Evolutionary conservation across 2,329 filamentous ascomycete genomes (phyloP).

Genomic region (Dothistroma septosporum): DNA sequence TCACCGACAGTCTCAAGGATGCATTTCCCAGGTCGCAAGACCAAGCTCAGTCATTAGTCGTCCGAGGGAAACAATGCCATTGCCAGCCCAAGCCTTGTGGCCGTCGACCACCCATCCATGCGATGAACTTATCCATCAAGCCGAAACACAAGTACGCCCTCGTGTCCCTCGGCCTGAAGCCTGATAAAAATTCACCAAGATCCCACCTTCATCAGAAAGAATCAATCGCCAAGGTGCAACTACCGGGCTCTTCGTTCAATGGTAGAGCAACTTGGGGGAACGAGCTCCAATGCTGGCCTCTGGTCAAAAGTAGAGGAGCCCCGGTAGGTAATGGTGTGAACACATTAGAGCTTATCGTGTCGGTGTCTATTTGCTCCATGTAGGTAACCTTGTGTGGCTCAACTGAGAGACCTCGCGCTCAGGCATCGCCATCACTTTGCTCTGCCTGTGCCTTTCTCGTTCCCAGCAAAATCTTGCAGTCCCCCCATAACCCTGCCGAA

Average conservation of each 20-base stretch:
- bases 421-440: background rate
- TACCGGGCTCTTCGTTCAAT: background rate
- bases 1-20: background rate
- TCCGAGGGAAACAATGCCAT: too few species aligned
- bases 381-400: too few species aligned
- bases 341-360: background rate
- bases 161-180: too few species aligned
- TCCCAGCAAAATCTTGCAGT: constrained; percentile 10
- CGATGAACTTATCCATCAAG: too few species aligned
- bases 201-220: background rate
- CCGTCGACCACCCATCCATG: too few species aligned
- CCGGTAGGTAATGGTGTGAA: background rate
- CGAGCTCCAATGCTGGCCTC: background rate
- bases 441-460: background rate
- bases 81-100: too few species aligned
- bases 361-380: too few species aligned
- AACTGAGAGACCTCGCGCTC: background rate
- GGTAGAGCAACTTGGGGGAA: background rate
- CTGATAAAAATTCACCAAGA: background rate
- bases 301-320: background rate
- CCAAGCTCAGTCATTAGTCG: too few species aligned
- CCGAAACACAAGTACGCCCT: too few species aligned
- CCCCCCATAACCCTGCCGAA: constrained; percentile 15
- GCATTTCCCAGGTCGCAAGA: background rate
- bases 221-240: background rate